Conservation (phyloP, 192 early-diverging fungal species). For the Cladochytrium replicatum region DNA sequence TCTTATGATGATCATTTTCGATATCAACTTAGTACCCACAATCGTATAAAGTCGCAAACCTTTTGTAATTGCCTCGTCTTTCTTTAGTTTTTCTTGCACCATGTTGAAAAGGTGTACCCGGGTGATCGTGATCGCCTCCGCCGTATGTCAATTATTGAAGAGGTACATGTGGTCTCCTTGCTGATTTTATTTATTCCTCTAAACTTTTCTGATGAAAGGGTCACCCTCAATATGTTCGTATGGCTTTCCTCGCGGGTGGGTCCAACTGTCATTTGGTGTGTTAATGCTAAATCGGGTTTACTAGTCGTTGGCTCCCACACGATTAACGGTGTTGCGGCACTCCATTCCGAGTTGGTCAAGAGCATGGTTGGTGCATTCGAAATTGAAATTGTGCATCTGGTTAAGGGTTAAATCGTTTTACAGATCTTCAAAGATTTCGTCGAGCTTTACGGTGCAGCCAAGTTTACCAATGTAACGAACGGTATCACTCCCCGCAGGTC, state of each 20-base stretch:
- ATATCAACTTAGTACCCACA: constrained; percentile 69
- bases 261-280: too few relatives aligned
- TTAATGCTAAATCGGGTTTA: too few relatives aligned
- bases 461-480: constrained; percentile 97
- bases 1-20: constrained; percentile 98
- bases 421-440: constrained; percentile 89
- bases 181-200: too few relatives aligned
- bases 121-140: constrained; percentile 76
- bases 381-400: background rate
- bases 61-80: background rate
- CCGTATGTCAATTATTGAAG: constrained; percentile 91
- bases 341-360: constrained; percentile 40
- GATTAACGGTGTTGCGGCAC: constrained; percentile 88
- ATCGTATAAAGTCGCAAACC: background rate
- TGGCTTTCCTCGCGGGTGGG: constrained; percentile 97
- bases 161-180: constrained; percentile 46
- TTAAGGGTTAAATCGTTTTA: constrained; percentile 1
- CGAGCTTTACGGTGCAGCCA: constrained; percentile 68
- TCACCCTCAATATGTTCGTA: constrained; percentile 85
- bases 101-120: constrained; percentile 77
- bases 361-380: background rate
- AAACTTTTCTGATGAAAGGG: constrained; percentile 8
- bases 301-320: constrained; percentile 87
- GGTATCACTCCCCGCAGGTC: constrained; percentile 83
- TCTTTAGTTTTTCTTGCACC: constrained; percentile 78